A percentile compares a stretch with the other conserved stretches of the same genome.
These are phyloP conservation scores for Panaeolus papilionaceus DNA, from an alignment of 768 basidiomycete species.

Conservation along the genomic window DNA sequence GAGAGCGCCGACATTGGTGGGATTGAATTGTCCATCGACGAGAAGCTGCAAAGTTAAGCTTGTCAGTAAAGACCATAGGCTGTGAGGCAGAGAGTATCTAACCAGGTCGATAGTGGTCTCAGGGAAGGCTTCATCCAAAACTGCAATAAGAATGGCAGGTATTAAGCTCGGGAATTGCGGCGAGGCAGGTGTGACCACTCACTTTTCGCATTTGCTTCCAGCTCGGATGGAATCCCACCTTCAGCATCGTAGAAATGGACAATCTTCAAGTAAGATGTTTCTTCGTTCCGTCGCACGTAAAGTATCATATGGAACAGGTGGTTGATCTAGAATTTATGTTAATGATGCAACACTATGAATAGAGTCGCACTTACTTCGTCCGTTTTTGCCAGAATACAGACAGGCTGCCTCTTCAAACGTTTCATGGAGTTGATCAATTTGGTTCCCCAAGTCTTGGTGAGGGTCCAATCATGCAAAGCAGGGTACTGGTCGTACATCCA, in stretches of 20 bases:
- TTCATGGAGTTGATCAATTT: slow-evolving; percentile 51
- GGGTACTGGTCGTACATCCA: slow-evolving; percentile 72
- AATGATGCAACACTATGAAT: not conserved
- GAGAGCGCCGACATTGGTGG: slow-evolving; percentile 30
- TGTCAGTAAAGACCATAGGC: not conserved
- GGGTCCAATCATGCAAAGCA: slow-evolving; percentile 44
- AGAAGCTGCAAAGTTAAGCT: slow-evolving; percentile 26
- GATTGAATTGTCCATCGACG: slow-evolving; percentile 31
- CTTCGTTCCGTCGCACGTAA: slow-evolving; percentile 72
- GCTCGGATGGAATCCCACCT: slow-evolving; percentile 64
- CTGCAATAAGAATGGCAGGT: slow-evolving; percentile 23
- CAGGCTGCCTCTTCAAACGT: slow-evolving; percentile 54
- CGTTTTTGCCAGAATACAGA: slow-evolving; percentile 65
- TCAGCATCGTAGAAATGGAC: slow-evolving; percentile 67
- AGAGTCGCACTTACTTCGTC: slow-evolving; percentile 58
- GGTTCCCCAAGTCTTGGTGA: slow-evolving; percentile 48
- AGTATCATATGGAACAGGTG: slow-evolving; percentile 66
- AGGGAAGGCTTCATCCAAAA: slow-evolving; percentile 59
- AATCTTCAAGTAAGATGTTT: slow-evolving; percentile 71
- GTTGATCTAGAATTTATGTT: slow-evolving; percentile 56
- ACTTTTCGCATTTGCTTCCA: slow-evolving; percentile 77
- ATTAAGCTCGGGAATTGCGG: not conserved
- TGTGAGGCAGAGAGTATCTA: slow-evolving; percentile 13
- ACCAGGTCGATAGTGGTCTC: slow-evolving; percentile 38
- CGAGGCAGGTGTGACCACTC: slow-evolving; percentile 19